Conservation (phyloP, 78 protist genomes). For the Polysphondylium violaceum region DNA sequence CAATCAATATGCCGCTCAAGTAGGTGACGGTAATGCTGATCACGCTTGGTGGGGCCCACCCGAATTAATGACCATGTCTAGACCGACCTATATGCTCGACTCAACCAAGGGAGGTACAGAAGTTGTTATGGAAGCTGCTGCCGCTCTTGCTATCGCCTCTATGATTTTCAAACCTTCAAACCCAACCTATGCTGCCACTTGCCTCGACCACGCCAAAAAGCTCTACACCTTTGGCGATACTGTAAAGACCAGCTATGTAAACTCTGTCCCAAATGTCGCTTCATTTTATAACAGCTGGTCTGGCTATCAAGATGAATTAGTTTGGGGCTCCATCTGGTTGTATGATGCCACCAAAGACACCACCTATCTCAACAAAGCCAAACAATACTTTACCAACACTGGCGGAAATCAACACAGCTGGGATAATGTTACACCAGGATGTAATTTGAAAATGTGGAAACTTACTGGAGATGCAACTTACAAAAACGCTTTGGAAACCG, state of each 20-base stretch:
- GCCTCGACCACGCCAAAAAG: slow-evolving; percentile 34
- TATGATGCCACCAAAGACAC: slow-evolving; percentile 57
- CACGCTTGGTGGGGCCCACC: slow-evolving; percentile 78
- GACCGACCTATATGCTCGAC: slow-evolving; percentile 35
- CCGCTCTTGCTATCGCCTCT: slow-evolving; percentile 40
- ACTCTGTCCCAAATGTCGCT: slow-evolving; percentile 18
- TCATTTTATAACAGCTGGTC: slow-evolving; percentile 59
- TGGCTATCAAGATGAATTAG: slow-evolving; percentile 72
- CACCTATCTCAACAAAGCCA: slow-evolving; percentile 1
- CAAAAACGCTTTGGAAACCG: background rate
- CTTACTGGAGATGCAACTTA: background rate
- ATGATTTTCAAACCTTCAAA: slow-evolving; percentile 21
- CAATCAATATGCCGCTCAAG: slow-evolving; percentile 51
- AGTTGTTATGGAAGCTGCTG: slow-evolving; percentile 54
- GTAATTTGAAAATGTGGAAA: background rate
- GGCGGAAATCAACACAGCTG: background rate
- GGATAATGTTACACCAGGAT: slow-evolving; percentile 43
- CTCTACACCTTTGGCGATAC: slow-evolving; percentile 30
- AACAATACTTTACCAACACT: background rate
- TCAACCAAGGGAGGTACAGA: slow-evolving; percentile 54
- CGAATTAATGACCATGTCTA: background rate
- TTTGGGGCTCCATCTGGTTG: slow-evolving; percentile 72
- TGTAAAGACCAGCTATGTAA: slow-evolving; percentile 28
- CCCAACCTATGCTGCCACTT: slow-evolving; percentile 18
- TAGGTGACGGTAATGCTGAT: slow-evolving; percentile 63